A percentile compares a stretch with the other conserved stretches of the same genome.
Evolutionary conservation across 306 rosid genomes (phyloP).

Genomic region (Cicer yamashitae): DNA sequence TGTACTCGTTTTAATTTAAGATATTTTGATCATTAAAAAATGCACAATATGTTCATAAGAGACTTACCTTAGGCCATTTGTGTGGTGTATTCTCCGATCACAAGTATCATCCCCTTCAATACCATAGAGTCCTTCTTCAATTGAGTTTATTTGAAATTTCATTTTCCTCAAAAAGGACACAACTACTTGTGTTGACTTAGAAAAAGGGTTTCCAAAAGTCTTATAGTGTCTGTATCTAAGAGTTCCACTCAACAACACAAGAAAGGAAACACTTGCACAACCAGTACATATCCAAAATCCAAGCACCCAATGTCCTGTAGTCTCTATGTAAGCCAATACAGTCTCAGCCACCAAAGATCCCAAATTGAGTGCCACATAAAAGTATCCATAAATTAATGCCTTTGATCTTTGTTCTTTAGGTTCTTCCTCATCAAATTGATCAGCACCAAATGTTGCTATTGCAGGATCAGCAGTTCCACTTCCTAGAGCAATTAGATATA

Average conservation of each 20-base stretch:
- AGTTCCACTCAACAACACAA: constrained; percentile 56
- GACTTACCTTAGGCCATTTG: constrained; percentile 61
- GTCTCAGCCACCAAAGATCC: constrained; percentile 66
- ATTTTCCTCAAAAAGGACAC: constrained; percentile 58
- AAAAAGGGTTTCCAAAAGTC: constrained; percentile 64
- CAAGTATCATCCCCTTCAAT: constrained; percentile 39
- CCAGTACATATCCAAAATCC: constrained; percentile 61
- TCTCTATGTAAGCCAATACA: constrained; percentile 56
- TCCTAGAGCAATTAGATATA: constrained; percentile 64
- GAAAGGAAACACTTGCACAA: constrained; percentile 45
- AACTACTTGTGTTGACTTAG: constrained; percentile 55
- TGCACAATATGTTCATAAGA: background rate
- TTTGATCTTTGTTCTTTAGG: constrained; percentile 55
- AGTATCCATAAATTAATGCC: constrained; percentile 60
- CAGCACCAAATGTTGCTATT: constrained; percentile 64
- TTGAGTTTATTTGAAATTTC: constrained; percentile 39
- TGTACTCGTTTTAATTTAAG: too few relatives aligned
- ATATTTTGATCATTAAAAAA: background rate
- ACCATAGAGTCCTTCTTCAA: constrained; percentile 54
- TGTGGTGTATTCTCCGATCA: constrained; percentile 57
- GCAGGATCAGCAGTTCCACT: constrained; percentile 67
- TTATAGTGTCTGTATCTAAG: constrained; percentile 57
- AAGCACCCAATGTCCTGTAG: constrained; percentile 61
- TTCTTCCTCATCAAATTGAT: constrained; percentile 43
- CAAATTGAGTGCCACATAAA: constrained; percentile 63